Evolutionary conservation across 768 basidiomycete species (phyloP), one percentile per base, ranked within the genome.

Genomic region (Lactarius psammicola): DNA sequence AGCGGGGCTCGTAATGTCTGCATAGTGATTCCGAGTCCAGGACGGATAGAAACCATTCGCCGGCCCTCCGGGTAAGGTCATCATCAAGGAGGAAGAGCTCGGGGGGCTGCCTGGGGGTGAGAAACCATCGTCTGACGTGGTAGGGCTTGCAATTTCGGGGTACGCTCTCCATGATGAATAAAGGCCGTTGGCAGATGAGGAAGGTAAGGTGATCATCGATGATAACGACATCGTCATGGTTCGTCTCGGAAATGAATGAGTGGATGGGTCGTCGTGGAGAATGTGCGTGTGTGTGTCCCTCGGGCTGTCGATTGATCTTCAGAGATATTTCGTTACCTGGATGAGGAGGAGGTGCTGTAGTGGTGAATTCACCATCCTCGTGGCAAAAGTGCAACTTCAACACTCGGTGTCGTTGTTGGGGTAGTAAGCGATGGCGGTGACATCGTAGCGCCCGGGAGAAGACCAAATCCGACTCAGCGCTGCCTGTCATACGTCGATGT

Each of bases 131-230:
- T n/a, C n/a, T n/a, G 53, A 65, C 10, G 64, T 15, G 31, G 40
- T 15, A n/a, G 58, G 63, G 15, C 57, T 64, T 34, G 63, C 38
- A 2, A 64, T 40, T 42, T 34, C 34, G n/a, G 63, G 34, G 26
- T 18, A 33, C 1, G 30, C 2, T 10, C 42, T 53, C 58, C 59
- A 65, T 18, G 34, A 60, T n/a, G 59, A 60, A 65, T 60, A 65
- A 44, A 65, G 9, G 13, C 53, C 64, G 7, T 36, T 65, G 3
- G 58, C 23, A 13, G 64, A 46, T 28, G 64, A 60, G 23, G 40
- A 11, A 23, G 64, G 64, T n/a, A 64, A 31, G 17, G 63, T 44
- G 51, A 59, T 54, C 63, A 54, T 59, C 17, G 40, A n/a, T 18
- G 57, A 64, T 33, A 40, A 42, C 2, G 31, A 30, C 51, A 58